Evolutionary conservation across 176 grass and related monocot species (phyloP).

Genomic region (Secale cereale): DNA sequence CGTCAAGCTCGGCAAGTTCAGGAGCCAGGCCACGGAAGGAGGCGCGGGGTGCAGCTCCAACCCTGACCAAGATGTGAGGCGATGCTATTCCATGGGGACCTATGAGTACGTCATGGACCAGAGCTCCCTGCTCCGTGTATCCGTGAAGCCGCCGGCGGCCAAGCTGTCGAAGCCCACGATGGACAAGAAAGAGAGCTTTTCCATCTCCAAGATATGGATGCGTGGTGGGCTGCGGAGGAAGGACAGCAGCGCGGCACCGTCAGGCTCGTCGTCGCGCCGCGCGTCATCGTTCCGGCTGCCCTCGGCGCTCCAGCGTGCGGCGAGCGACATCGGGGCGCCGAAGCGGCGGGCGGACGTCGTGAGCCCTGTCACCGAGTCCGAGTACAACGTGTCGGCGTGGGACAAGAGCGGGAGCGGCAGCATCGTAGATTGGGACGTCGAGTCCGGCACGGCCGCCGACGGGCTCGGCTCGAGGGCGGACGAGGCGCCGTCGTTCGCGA

Average conservation of each 20-base stretch:
- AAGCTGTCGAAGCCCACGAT: slow-evolving; percentile 17
- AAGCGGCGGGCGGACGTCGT: slow-evolving; percentile 47
- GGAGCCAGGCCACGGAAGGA: slow-evolving; percentile 38
- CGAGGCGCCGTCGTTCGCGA: slow-evolving; percentile 88
- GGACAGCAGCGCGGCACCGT: slow-evolving; percentile 23
- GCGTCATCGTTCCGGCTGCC: slow-evolving; percentile 65
- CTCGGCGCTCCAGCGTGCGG: slow-evolving; percentile 34
- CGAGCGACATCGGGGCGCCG: slow-evolving; percentile 34
- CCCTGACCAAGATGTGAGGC: slow-evolving; percentile 56
- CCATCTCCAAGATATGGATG: slow-evolving; percentile 92
- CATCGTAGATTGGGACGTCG: slow-evolving; percentile 63
- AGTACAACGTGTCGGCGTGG: slow-evolving; percentile 73
- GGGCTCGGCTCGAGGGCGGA: slow-evolving; percentile 55
- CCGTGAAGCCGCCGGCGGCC: slow-evolving; percentile 63
- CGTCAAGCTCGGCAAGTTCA: slow-evolving; percentile 89
- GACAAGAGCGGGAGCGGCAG: slow-evolving; percentile 63
- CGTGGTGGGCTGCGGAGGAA: slow-evolving; percentile 35
- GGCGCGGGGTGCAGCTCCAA: not conserved
- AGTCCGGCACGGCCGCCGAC: slow-evolving; percentile 26
- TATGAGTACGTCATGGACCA: slow-evolving; percentile 98
- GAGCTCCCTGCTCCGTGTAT: slow-evolving; percentile 41
- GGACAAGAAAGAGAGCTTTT: slow-evolving; percentile 71
- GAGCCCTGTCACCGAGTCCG: slow-evolving; percentile 64
- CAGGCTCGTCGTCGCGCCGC: slow-evolving; percentile 37
- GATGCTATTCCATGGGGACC: slow-evolving; percentile 88